phyloP scores from a whole-genome alignment of 345 rosid species.

The Theobroma cacao region DNA sequence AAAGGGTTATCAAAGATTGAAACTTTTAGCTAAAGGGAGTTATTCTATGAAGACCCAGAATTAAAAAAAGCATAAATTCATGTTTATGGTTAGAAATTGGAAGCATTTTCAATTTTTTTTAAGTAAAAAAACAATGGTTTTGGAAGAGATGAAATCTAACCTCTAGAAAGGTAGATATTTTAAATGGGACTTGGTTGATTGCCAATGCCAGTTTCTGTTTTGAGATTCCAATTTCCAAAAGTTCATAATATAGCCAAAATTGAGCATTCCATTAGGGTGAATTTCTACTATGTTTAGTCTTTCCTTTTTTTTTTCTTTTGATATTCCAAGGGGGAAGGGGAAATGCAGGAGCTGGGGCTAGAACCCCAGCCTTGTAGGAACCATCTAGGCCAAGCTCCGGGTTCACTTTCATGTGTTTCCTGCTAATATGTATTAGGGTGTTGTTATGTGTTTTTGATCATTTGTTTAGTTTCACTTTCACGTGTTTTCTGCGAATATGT shows the following conservation, averaged over 20 bases:
- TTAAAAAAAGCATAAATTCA: neutral
- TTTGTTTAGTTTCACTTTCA: too few species aligned
- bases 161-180: neutral
- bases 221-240: neutral
- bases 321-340: neutral
- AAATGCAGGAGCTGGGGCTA: neutral
- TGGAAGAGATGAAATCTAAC: neutral
- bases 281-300: neutral
- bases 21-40: neutral
- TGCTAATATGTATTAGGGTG: neutral
- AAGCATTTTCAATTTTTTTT: neutral
- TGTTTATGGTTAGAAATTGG: constrained; percentile 4
- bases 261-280: neutral
- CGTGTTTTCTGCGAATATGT: neutral
- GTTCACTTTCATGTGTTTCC: neutral
- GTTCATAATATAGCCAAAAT: neutral
- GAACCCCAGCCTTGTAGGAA: neutral
- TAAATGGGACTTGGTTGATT: neutral
- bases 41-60: neutral
- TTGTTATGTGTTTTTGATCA: too few species aligned
- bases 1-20: constrained; percentile 2
- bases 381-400: too few species aligned
- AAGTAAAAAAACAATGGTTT: neutral
- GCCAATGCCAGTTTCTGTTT: neutral
- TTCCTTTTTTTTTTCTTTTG: neutral